Evolutionary conservation across 305 asterid genomes (phyloP).

Genomic region (Fraxinus nigra): DNA sequence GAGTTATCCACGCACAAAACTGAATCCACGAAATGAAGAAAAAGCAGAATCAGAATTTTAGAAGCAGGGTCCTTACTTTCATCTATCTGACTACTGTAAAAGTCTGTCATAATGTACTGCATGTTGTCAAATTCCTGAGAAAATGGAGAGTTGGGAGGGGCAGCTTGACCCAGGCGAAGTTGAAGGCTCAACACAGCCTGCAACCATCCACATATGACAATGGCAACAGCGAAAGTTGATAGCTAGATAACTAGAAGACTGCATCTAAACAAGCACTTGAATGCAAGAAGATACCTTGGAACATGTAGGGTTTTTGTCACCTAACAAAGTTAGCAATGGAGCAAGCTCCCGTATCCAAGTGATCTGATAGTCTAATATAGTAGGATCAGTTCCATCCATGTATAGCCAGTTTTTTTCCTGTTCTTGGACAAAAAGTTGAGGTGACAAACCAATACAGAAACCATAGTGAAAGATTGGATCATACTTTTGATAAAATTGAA

Average conservation of each 20-base stretch:
- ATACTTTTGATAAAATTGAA: background rate
- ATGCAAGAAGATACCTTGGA: slow-evolving; percentile 58
- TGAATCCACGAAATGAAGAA: slow-evolving; percentile 20
- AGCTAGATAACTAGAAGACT: slow-evolving; percentile 11
- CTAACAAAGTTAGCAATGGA: slow-evolving; percentile 57
- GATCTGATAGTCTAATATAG: slow-evolving; percentile 48
- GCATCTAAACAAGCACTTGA: slow-evolving; percentile 2
- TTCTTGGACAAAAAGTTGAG: slow-evolving; percentile 18
- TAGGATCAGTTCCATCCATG: slow-evolving; percentile 47
- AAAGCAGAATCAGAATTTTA: slow-evolving; percentile 14
- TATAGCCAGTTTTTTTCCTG: slow-evolving; percentile 54
- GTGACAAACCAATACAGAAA: slow-evolving; percentile 10
- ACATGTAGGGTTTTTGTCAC: slow-evolving; percentile 53
- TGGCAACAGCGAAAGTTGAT: slow-evolving; percentile 7
- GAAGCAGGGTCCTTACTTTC: slow-evolving; percentile 39
- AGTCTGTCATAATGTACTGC: slow-evolving; percentile 47
- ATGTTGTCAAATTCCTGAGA: slow-evolving; percentile 55
- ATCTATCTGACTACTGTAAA: slow-evolving; percentile 48
- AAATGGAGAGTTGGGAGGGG: slow-evolving; percentile 45
- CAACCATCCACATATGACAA: slow-evolving; percentile 10
- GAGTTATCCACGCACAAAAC: slow-evolving; percentile 22
- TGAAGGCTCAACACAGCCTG: slow-evolving; percentile 76
- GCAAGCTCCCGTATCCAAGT: slow-evolving; percentile 77
- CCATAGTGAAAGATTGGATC: background rate
- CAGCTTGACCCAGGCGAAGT: slow-evolving; percentile 61